These are phyloP conservation scores for Chaetomiaceae sp. DNA, from an alignment of 2,329 filamentous ascomycete genomes.

Conservation along the genomic window DNA sequence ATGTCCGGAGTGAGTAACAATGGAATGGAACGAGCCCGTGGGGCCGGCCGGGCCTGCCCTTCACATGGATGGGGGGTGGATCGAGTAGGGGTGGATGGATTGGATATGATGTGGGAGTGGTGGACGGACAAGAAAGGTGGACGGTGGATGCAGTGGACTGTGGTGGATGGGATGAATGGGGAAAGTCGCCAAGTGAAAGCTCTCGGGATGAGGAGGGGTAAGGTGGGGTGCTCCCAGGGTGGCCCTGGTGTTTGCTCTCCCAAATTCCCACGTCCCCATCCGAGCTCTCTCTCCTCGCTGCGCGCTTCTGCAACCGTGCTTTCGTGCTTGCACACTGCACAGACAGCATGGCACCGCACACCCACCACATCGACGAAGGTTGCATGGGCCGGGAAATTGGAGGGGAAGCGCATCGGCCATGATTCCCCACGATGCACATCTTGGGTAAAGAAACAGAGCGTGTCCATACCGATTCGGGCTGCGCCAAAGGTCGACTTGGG, in stretches of 20 bases:
- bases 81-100: background rate
- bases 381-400: conserved; percentile 16
- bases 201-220: conserved; percentile 13
- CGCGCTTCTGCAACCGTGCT: too few relatives aligned
- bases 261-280: too few relatives aligned
- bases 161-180: conserved; percentile 3
- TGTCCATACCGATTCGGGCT: background rate
- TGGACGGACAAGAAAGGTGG: too few relatives aligned
- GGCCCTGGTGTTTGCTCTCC: background rate
- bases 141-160: too few relatives aligned
- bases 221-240: conserved; percentile 12
- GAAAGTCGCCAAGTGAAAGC: conserved; percentile 1
- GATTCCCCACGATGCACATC: background rate
- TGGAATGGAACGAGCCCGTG: conserved; percentile 1
- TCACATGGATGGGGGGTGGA: conserved; percentile 3
- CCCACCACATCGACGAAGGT: background rate
- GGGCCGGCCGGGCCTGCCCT: background rate
- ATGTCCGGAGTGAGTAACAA: too few relatives aligned
- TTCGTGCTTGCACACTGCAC: background rate
- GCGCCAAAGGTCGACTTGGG: background rate
- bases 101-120: too few relatives aligned
- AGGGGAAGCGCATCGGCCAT: conserved; percentile 12
- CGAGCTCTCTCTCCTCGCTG: too few relatives aligned
- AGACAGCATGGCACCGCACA: background rate
- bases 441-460: background rate